Conservation (phyloP, 2,329 filamentous ascomycete genomes). For the Sporothrix luriei region DNA sequence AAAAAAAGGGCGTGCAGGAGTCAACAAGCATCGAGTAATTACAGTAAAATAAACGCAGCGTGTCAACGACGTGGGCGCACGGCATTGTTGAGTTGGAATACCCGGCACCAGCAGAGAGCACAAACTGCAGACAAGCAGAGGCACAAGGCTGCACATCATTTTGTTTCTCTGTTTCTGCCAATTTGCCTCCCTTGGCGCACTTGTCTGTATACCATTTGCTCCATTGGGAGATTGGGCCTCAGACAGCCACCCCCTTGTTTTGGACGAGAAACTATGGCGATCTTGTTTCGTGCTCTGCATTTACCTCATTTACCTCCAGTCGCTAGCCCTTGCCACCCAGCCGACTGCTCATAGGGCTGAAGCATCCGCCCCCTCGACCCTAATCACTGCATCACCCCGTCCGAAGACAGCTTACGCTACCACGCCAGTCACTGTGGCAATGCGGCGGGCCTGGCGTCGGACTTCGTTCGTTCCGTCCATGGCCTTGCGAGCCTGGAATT, state of each 20-base stretch:
- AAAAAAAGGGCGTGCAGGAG: not conserved
- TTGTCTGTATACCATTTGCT: not conserved
- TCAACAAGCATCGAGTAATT: not conserved
- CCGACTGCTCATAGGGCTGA: not conserved
- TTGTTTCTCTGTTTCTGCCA: not conserved
- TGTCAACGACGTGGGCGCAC: no score
- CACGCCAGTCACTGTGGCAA: conserved; percentile 7
- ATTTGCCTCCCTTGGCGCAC: conserved; percentile 21
- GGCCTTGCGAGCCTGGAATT: not conserved
- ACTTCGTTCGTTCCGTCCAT: not conserved
- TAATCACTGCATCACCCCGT: not conserved
- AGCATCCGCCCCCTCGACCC: not conserved
- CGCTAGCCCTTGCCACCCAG: not conserved
- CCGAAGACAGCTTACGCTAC: not conserved
- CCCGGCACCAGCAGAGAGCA: no score
- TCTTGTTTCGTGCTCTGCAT: no score
- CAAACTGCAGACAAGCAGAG: not conserved
- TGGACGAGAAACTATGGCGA: no score
- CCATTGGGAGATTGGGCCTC: conserved; percentile 7
- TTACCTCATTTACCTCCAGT: not conserved
- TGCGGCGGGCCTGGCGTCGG: not conserved
- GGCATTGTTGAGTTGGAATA: no score
- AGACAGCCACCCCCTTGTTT: conserved; percentile 10
- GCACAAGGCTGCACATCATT: conserved; percentile 12
- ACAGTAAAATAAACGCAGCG: not conserved